Evolutionary conservation across 495 filamentous ascomycete species (phyloP), one percentile per base, ranked within the genome.

Genomic region (Sabuloglossum arenarium): DNA sequence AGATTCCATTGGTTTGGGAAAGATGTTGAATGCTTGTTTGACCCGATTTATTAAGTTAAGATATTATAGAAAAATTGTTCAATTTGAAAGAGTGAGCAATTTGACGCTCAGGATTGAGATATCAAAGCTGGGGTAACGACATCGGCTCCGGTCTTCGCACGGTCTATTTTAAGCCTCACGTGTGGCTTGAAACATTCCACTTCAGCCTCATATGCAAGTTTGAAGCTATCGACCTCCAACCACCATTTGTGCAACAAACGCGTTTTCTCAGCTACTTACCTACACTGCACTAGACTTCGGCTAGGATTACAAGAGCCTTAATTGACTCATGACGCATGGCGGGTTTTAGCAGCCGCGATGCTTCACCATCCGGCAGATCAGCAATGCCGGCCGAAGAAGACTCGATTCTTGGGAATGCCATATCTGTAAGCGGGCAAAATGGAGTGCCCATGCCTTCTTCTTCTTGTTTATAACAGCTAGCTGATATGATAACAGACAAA

Each of bases 1-100:
- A 9, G 84, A 69, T 64, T 98, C 91, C 91, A 98, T 97, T 59
- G 62, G 30, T 55, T 32, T 34, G 34, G 34, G 16, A 39, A 39
- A 39, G 34, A 39, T 8, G 34, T 39, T 39, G 34, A 39, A 39
- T 8, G 16, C 16, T 8, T 39, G 8, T 8, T 8, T 39, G 8
- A 16, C 8, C 25, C 46, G 8, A 51, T 51, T 51, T 19, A 51
- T 8, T 8, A 51, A 12, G 19, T 51, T 51, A n/a, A n/a, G n/a
- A n/a, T n/a, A n/a, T n/a, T n/a, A n/a, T n/a, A n/a, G n/a, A n/a
- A n/a, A n/a, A n/a, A n/a, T n/a, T n/a, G n/a, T n/a, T n/a, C n/a
- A n/a, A n/a, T n/a, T n/a, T n/a, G n/a, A n/a, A n/a, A n/a, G n/a
- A n/a, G n/a, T n/a, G n/a, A n/a, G n/a, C n/a, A n/a, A n/a, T n/a